Percentiles rank a stretch among this genome's conserved stretches.
phyloP scores from a whole-genome alignment of 192 early-diverging fungal genomes.

The Coemansia sp. region DNA sequence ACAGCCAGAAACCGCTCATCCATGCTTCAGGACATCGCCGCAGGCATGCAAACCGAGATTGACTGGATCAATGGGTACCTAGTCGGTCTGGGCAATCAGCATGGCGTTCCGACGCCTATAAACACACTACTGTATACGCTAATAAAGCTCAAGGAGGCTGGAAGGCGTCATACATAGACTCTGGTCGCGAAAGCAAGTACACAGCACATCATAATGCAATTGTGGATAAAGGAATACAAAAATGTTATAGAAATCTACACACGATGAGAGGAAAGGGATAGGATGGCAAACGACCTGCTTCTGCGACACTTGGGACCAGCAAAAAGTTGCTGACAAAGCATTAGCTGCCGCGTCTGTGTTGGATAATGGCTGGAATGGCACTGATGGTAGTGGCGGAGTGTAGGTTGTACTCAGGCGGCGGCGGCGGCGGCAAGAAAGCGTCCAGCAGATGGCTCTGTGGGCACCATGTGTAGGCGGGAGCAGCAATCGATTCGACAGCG shows the following conservation, averaged over 20 bases:
- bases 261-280: not conserved
- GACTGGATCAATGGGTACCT: conserved; percentile 65
- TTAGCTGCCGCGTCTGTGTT: not conserved
- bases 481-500: not conserved
- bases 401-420: conserved; percentile 27
- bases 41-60: conserved; percentile 54
- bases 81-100: conserved; percentile 49
- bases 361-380: not conserved
- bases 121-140: conserved; percentile 43
- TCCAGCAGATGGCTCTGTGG: not conserved
- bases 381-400: not conserved
- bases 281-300: not conserved
- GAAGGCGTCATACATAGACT: not conserved
- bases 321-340: no score
- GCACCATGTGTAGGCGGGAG: not conserved
- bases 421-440: conserved; percentile 13
- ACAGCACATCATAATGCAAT: not conserved
- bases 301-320: not conserved
- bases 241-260: not conserved
- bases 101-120: conserved; percentile 50
- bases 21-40: conserved; percentile 55
- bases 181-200: not conserved
- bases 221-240: not conserved
- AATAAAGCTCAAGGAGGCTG: conserved; percentile 46
- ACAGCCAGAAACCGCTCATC: conserved; percentile 56